Evolutionary conservation across 371 early-diverging fungal species (phyloP).

Genomic region (Zychaea mexicana): DNA sequence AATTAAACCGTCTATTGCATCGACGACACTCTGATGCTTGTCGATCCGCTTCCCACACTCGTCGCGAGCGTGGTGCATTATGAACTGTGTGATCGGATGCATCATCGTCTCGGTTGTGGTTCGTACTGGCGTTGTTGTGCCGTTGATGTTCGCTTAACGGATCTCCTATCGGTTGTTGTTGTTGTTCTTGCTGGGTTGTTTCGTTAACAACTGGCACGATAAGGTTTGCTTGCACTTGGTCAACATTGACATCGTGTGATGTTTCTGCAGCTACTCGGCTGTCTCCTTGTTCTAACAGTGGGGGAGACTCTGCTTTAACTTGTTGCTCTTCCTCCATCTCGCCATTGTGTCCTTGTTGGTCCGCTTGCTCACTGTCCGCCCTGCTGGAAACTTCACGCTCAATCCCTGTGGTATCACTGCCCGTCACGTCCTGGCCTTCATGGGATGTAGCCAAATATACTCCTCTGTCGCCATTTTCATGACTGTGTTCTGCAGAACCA

Average conservation of each 20-base stretch:
- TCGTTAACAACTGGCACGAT: background rate
- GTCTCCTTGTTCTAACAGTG: background rate
- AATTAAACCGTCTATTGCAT: slow-evolving; percentile 69
- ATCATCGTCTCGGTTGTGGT: slow-evolving; percentile 10
- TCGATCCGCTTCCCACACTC: slow-evolving; percentile 73
- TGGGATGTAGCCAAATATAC: background rate
- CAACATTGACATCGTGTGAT: background rate
- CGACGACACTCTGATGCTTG: slow-evolving; percentile 65
- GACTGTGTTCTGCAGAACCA: background rate
- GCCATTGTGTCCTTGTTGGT: background rate
- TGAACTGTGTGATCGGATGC: slow-evolving; percentile 24
- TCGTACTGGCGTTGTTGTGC: background rate
- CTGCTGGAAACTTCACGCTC: no score
- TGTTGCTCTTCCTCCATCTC: background rate
- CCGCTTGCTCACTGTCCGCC: background rate
- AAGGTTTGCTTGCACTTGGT: background rate
- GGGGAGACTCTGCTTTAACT: background rate
- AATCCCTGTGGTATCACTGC: background rate
- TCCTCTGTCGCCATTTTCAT: background rate
- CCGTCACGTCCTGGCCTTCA: background rate
- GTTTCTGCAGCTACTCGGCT: background rate
- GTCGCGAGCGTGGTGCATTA: slow-evolving; percentile 11
- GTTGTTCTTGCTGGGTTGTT: background rate
- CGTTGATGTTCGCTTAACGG: background rate
- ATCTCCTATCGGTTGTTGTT: no score